These are phyloP conservation scores for Ramaria sp. DNA, from an alignment of 768 basidiomycete genomes.

Conservation along the genomic window DNA sequence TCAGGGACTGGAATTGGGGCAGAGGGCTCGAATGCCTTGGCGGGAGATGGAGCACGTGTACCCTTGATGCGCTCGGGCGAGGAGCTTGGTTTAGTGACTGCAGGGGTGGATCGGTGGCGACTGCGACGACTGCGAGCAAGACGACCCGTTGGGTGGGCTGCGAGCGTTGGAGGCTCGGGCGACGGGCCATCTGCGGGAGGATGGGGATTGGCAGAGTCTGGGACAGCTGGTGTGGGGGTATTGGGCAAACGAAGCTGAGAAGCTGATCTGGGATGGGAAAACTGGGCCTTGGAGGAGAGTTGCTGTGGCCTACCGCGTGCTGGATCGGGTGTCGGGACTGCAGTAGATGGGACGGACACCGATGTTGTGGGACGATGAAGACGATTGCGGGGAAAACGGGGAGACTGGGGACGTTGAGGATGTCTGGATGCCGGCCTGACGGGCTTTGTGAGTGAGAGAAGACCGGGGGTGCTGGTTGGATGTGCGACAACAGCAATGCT, in stretches of 20 bases:
- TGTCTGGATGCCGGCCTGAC: background rate
- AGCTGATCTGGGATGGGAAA: background rate
- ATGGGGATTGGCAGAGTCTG: background rate
- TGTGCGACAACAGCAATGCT: slow-evolving; percentile 1
- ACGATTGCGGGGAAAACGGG: slow-evolving; percentile 2
- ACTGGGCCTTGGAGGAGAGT: background rate
- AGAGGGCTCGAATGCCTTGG: background rate
- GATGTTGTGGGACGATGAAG: background rate
- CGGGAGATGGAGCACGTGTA: background rate
- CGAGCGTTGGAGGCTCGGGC: background rate
- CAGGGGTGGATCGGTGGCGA: slow-evolving; percentile 6
- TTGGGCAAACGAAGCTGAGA: background rate
- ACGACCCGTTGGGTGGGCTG: background rate
- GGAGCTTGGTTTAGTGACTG: background rate
- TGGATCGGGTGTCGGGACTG: background rate
- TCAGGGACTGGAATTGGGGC: slow-evolving; percentile 2
- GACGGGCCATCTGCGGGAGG: background rate
- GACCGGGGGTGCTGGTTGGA: background rate
- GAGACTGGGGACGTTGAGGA: slow-evolving; percentile 2
- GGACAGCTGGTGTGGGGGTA: background rate
- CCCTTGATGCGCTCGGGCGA: background rate
- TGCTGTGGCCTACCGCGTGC: background rate
- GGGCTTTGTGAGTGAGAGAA: slow-evolving; percentile 5
- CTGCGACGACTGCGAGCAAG: slow-evolving; percentile 1
- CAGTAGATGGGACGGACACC: background rate